These are phyloP conservation scores for Fusarium transvaalense DNA, from an alignment of 2,329 filamentous ascomycete genomes.

Conservation along the genomic window DNA sequence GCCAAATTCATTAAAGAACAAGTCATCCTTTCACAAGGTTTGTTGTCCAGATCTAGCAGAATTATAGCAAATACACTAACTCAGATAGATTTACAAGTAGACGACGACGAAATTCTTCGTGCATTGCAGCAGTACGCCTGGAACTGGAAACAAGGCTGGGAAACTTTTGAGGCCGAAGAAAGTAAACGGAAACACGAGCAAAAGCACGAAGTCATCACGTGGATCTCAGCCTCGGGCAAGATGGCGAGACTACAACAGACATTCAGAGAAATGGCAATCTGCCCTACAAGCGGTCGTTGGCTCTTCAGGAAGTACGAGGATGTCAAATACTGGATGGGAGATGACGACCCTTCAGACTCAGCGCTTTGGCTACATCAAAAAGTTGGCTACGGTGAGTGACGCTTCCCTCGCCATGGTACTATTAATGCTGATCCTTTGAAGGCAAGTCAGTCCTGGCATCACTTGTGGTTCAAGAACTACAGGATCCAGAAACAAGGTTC, in stretches of 20 bases:
- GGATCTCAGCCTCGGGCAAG: neutral
- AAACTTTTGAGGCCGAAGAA: neutral
- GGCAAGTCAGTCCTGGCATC: slow-evolving; percentile 9
- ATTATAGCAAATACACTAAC: neutral
- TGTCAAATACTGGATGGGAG: slow-evolving; percentile 6
- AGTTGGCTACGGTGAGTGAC: neutral
- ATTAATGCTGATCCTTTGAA: rapidly evolving
- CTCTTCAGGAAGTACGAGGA: slow-evolving; percentile 4
- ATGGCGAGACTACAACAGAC: neutral
- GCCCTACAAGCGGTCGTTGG: slow-evolving; percentile 3
- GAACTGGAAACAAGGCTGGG: neutral
- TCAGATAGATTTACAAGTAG: neutral
- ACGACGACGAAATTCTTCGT: rapidly evolving
- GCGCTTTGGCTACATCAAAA: slow-evolving; percentile 10
- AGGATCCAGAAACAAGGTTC: rapidly evolving
- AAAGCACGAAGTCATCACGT: neutral
- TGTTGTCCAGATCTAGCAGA: too few relatives aligned
- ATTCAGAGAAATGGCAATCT: neutral
- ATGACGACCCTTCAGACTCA: slow-evolving; percentile 10
- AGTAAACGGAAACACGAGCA: rapidly evolving
- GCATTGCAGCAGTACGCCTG: neutral
- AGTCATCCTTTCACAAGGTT: rapidly evolving
- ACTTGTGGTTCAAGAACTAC: neutral
- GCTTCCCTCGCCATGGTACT: rapidly evolving
- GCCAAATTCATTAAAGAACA: neutral